Evolutionary conservation across 352 stramenopile species (phyloP).

Genomic region (Phytopythium ostracodes): DNA sequence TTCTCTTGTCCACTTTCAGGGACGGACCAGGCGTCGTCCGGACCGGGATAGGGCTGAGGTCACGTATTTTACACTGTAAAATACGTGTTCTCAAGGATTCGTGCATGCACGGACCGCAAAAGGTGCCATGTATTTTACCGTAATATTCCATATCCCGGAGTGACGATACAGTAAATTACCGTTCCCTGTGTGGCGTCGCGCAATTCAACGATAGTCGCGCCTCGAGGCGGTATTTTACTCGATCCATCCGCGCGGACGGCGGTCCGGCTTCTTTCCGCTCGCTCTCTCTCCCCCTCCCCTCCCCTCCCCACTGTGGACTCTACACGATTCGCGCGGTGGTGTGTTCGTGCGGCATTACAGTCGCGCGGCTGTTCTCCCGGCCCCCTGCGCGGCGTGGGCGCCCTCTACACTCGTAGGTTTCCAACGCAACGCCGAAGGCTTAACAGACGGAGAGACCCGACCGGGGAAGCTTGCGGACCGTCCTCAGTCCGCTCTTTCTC

Average conservation of each 20-base stretch:
- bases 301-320: not conserved
- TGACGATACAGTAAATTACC: not conserved
- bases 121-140: too few species aligned
- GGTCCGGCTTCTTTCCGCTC: conserved; percentile 4
- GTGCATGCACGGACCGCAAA: too few species aligned
- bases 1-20: not conserved
- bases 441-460: conserved; percentile 1
- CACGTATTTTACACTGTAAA: not conserved
- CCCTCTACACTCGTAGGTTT: conserved; percentile 10
- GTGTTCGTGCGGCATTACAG: conserved; percentile 1
- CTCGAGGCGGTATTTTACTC: conserved; percentile 1
- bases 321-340: too few species aligned
- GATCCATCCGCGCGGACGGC: not conserved
- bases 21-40: not conserved
- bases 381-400: not conserved
- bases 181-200: not conserved
- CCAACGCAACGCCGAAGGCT: not conserved
- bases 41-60: not conserved
- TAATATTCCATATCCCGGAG: not conserved
- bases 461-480: not conserved
- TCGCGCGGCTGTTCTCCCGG: conserved; percentile 1
- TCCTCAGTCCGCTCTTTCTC: not conserved
- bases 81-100: not conserved
- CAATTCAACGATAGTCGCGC: conserved; percentile 2
- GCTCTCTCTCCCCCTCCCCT: not conserved